Evolutionary conservation across 2,329 filamentous ascomycete species (phyloP), one percentile per base, ranked within the genome.

Genomic region (Talaromyces piceae): DNA sequence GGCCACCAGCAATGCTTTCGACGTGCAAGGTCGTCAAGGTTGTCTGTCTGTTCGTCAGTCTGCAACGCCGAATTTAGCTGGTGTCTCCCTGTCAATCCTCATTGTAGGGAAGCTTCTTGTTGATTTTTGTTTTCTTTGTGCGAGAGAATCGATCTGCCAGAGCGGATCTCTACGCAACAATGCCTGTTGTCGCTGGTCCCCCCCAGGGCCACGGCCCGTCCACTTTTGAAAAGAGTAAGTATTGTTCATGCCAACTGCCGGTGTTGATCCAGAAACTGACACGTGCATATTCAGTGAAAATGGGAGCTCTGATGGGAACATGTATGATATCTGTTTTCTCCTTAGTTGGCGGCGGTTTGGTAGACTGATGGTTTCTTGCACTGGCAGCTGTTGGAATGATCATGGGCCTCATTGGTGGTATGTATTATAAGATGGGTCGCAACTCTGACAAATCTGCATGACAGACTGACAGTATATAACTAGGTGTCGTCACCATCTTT

Each of bases 241-340:
- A 25, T 43, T 22, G 25, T 22, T 20, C 20, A 20, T 11, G 33
- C 11, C 47, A 46, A 52, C 27, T 48, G 28, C 31, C n/a, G 2
- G 33, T 37, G 37, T 20, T 46, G 50, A 30, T 43, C 49, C 9
- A 13, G 18, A 30, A 22, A 37, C 31, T 51, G 45, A 50, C 37
- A 39, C 53, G 64, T 50, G 51, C 49, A 51, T 58, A 67, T 68
- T 53, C 68, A 95, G 90, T 91, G 71, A 96, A 95, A 78, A 96
- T 97, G 90, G 93, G 93, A 62, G 90, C 87, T 57, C 85, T 98
- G 85, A 97, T 97, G 90, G 93, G 93, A 61, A 88, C 90, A 69
- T 94, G 91, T 97, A 87, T 64, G 90, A 81, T 51, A 22, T 7
- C 9, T 9, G 11, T 44, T 50, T 41, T 51, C 48, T 20, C 18